Percentiles rank a stretch among this genome's conserved stretches.
These are phyloP conservation scores for Neopestalotiopsis sp. DNA, from an alignment of 2,329 filamentous ascomycete genomes.

Conservation along the genomic window DNA sequence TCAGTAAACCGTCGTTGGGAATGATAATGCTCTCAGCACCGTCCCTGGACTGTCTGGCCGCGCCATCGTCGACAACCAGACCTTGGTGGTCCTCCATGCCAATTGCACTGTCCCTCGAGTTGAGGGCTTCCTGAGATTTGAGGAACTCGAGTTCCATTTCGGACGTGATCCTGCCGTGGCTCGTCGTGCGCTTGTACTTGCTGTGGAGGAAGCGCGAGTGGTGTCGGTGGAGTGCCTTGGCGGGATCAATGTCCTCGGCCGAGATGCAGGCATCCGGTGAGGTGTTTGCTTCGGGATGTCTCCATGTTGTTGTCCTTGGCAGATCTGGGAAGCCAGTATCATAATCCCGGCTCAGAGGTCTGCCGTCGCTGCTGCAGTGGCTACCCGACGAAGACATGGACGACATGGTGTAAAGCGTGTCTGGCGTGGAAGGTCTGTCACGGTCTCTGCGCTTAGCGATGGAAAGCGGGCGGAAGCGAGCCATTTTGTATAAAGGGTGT, in stretches of 20 bases:
- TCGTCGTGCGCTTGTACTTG: conserved; percentile 52
- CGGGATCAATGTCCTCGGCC: conserved; percentile 55
- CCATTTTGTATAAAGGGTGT: conserved; percentile 5
- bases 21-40: conserved; percentile 42
- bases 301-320: conserved; percentile 62
- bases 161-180: conserved; percentile 49
- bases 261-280: conserved; percentile 61
- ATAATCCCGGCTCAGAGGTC: conserved; percentile 33
- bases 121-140: conserved; percentile 25
- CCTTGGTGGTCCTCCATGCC: conserved; percentile 26
- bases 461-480: conserved; percentile 13
- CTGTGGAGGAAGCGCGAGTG: conserved; percentile 49
- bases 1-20: conserved; percentile 20
- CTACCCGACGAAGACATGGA: conserved; percentile 29
- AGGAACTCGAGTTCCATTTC: conserved; percentile 40
- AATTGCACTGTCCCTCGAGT: conserved; percentile 27
- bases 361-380: conserved; percentile 25
- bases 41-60: conserved; percentile 34
- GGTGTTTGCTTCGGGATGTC: conserved; percentile 66
- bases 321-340: conserved; percentile 41
- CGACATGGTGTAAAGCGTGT: conserved; percentile 31
- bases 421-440: conserved; percentile 3
- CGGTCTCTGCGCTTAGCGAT: conserved; percentile 10
- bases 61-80: conserved; percentile 22
- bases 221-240: conserved; percentile 46